phyloP scores from a whole-genome alignment of 2,329 filamentous ascomycete genomes.

The Ceratocystis cacaofunesta region DNA sequence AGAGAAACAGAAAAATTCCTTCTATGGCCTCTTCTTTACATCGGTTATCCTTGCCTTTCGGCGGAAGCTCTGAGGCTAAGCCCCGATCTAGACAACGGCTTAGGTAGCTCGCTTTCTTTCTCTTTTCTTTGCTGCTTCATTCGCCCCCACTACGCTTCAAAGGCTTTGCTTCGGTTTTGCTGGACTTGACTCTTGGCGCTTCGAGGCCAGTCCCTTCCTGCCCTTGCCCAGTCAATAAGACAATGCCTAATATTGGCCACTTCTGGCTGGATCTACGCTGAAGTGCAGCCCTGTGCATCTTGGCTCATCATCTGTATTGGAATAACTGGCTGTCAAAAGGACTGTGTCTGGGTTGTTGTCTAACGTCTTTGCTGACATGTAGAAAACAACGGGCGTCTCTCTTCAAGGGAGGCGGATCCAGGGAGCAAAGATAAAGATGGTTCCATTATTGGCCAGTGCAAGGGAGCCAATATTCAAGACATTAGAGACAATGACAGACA shows the following conservation, averaged over 20 bases:
- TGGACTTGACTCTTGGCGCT: too few species aligned
- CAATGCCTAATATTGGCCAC: not conserved
- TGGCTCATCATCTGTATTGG: not conserved
- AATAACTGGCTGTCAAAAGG: not conserved
- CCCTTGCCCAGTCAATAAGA: not conserved
- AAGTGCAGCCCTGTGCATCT: not conserved
- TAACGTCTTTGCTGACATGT: not conserved
- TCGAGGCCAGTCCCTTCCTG: too few species aligned
- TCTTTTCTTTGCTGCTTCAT: too few species aligned
- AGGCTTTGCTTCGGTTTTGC: too few species aligned
- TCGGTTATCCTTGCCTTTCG: not conserved
- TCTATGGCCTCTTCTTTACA: not conserved
- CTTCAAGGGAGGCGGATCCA: not conserved
- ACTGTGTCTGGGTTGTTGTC: not conserved
- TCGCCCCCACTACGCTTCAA: too few species aligned
- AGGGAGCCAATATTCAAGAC: not conserved
- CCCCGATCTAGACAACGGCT: too few species aligned
- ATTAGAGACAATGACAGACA: not conserved
- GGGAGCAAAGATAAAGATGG: not conserved
- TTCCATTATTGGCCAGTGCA: not conserved
- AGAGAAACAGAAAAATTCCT: not conserved
- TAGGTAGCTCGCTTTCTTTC: too few species aligned
- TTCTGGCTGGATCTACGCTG: not conserved
- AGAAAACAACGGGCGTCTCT: not conserved
- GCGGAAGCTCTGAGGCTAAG: too few species aligned